phyloP scores from a whole-genome alignment of 495 filamentous ascomycete species.

The Stereocaulon alpinum region DNA sequence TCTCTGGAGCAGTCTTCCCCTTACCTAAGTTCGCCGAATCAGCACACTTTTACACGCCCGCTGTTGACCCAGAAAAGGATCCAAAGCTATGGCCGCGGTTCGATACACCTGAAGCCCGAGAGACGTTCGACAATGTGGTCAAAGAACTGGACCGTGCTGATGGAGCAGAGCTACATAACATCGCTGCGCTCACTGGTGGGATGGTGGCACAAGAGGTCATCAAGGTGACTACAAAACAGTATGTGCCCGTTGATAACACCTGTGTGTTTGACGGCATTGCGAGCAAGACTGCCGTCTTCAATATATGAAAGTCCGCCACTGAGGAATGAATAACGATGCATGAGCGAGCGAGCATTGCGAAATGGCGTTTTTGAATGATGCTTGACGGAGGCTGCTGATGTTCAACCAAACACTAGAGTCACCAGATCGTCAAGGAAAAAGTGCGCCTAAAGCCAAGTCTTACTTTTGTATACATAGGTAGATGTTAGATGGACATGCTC shows the following conservation, averaged over 20 bases:
- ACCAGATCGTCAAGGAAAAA: no score
- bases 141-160: slow-evolving; percentile 64
- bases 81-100: slow-evolving; percentile 8
- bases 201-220: slow-evolving; percentile 93
- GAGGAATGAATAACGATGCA: background rate
- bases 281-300: slow-evolving; percentile 66
- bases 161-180: slow-evolving; percentile 86
- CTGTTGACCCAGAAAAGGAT: slow-evolving; percentile 1
- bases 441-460: no score
- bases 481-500: no score
- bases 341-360: background rate
- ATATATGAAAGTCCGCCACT: slow-evolving; percentile 12
- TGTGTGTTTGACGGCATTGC: slow-evolving; percentile 84
- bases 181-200: slow-evolving; percentile 80
- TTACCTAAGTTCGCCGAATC: slow-evolving; percentile 5
- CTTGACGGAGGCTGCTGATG: no score
- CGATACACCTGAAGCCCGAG: slow-evolving; percentile 1
- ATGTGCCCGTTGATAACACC: slow-evolving; percentile 87
- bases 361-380: background rate
- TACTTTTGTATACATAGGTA: no score
- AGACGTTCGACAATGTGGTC: slow-evolving; percentile 40
- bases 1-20: slow-evolving; percentile 3
- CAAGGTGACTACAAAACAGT: slow-evolving; percentile 94
- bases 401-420: no score
- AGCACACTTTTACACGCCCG: slow-evolving; percentile 10